A percentile compares a stretch with the other conserved stretches of the same genome.
phyloP scores from a whole-genome alignment of 129 eudicot genomes.

The Chrysanthemum seticuspe region DNA sequence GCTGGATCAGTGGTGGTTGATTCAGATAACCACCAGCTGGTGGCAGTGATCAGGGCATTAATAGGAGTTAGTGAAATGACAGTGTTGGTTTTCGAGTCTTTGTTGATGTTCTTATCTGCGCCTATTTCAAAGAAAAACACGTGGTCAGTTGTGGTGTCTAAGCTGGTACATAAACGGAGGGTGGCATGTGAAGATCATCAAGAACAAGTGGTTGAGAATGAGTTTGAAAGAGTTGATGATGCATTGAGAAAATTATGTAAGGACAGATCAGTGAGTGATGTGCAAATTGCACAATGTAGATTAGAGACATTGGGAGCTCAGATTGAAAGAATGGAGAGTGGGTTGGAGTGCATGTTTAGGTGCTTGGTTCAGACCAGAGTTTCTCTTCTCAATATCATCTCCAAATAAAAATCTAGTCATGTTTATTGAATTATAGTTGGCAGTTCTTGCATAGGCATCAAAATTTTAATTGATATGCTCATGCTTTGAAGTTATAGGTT shows the following conservation, averaged over 20 bases:
- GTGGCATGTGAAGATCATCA: slow-evolving; percentile 28
- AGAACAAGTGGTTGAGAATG: slow-evolving; percentile 18
- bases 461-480: slow-evolving; percentile 28
- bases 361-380: slow-evolving; percentile 31
- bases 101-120: slow-evolving; percentile 25
- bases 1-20: slow-evolving; percentile 22
- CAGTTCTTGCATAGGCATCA: slow-evolving; percentile 3
- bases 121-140: slow-evolving; percentile 31
- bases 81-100: slow-evolving; percentile 32
- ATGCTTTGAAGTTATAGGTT: slow-evolving; percentile 12
- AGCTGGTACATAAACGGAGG: slow-evolving; percentile 26
- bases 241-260: slow-evolving; percentile 23
- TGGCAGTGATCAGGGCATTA: slow-evolving; percentile 30
- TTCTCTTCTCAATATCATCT: slow-evolving; percentile 33
- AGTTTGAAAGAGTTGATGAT: slow-evolving; percentile 23
- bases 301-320: slow-evolving; percentile 29
- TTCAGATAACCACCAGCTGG: slow-evolving; percentile 12
- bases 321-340: slow-evolving; percentile 33
- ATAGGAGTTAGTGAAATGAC: slow-evolving; percentile 39
- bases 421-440: background rate
- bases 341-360: slow-evolving; percentile 32
- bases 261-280: background rate
- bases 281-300: slow-evolving; percentile 21
- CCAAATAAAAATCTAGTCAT: slow-evolving; percentile 16
- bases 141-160: slow-evolving; percentile 36